phyloP scores from a whole-genome alignment of 306 rosid genomes.

The Lupinus albus region DNA sequence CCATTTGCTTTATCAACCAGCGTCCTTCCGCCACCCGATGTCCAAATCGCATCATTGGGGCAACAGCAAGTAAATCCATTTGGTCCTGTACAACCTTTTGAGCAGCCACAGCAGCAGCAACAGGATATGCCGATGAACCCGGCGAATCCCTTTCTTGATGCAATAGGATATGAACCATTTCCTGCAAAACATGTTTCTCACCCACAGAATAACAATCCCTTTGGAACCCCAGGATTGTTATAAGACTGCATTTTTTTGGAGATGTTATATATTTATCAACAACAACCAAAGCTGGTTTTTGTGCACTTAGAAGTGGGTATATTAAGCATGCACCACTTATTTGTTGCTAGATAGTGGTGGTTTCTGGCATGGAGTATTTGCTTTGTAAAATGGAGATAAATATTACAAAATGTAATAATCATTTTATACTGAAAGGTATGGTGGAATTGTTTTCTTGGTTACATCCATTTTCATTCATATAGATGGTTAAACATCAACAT shows the following conservation, averaged over 20 bases:
- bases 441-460: constrained; percentile 37
- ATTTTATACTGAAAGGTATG: constrained; percentile 43
- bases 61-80: constrained; percentile 87
- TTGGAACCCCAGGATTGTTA: constrained; percentile 87
- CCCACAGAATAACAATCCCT: constrained; percentile 79
- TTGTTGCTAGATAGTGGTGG: constrained; percentile 46
- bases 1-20: constrained; percentile 79
- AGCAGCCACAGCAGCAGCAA: constrained; percentile 57
- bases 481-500: no score
- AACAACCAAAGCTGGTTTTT: constrained; percentile 54
- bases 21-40: constrained; percentile 63
- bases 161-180: constrained; percentile 77
- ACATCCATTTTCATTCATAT: no score
- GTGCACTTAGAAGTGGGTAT: constrained; percentile 52
- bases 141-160: constrained; percentile 86
- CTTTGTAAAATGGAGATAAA: constrained; percentile 50
- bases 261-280: constrained; percentile 41
- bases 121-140: constrained; percentile 73
- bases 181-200: constrained; percentile 60
- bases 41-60: constrained; percentile 75
- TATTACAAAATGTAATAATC: constrained; percentile 43
- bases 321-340: constrained; percentile 46
- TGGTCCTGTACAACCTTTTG: constrained; percentile 73
- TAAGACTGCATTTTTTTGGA: constrained; percentile 44
- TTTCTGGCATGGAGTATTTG: constrained; percentile 48